These are phyloP conservation scores for Dendrostoma leiphaemia DNA, from an alignment of 2,329 filamentous ascomycete species.

Conservation along the genomic window DNA sequence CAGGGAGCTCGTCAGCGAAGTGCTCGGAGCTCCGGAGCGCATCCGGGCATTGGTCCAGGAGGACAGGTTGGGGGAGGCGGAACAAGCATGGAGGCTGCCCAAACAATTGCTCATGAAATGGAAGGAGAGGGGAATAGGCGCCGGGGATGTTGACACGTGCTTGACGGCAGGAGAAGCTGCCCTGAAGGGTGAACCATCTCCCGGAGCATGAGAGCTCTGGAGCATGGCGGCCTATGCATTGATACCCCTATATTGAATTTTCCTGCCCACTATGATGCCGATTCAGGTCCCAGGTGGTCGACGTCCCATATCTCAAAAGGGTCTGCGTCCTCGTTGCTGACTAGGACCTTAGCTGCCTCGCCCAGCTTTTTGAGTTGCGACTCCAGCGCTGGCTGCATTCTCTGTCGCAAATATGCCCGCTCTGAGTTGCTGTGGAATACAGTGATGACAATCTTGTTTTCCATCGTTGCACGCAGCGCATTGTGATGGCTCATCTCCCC, in stretches of 20 bases:
- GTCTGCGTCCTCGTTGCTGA: conserved; percentile 81
- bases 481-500: conserved; percentile 95
- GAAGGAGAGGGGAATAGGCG: conserved; percentile 54
- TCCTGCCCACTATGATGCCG: conserved; percentile 1
- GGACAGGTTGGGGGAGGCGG: conserved; percentile 61
- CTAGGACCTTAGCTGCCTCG: conserved; percentile 58
- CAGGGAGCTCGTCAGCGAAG: conserved; percentile 60
- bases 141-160: conserved; percentile 51
- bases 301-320: conserved; percentile 76
- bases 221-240: not conserved
- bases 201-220: not conserved
- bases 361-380: conserved; percentile 51
- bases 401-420: conserved; percentile 72
- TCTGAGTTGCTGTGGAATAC: conserved; percentile 95
- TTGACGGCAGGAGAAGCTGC: conserved; percentile 55
- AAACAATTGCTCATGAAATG: conserved; percentile 50
- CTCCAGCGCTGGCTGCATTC: conserved; percentile 66
- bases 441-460: conserved; percentile 77
- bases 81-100: conserved; percentile 54
- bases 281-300: conserved; percentile 21
- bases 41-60: conserved; percentile 56
- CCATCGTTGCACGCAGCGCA: conserved; percentile 80
- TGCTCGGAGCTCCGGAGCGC: conserved; percentile 58
- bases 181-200: conserved; percentile 28
- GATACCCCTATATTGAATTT: conserved; percentile 1